Evolutionary conservation across 768 basidiomycete genomes (phyloP), one percentile per base, ranked within the genome.

Genomic region (Leccinum disarticulatum): DNA sequence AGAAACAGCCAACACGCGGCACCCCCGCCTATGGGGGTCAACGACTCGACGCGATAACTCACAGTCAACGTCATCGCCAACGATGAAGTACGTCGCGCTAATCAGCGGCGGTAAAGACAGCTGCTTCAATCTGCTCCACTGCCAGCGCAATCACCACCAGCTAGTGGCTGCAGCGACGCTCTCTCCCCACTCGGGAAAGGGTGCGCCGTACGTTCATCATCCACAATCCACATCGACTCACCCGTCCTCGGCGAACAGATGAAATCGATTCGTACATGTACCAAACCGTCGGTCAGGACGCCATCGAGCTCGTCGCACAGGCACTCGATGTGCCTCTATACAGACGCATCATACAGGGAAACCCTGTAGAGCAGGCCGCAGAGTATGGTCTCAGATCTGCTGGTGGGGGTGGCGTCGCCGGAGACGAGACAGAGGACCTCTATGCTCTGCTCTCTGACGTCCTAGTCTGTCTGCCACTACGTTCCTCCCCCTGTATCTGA

Each of bases 181-280:
- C 47, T 82, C 91, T 11, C 97, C 97, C 22, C 84, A 81, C 62
- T 76, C 80, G 59, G 95, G 93, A 66, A 90, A 88, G 85, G 95
- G 96, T 95, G 19, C 43, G 57, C 31, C 64, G 96, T 94, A 19
- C 48, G 54, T 61, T 28, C 64, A 27, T 27, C 55, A 43, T 47
- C 31, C 60, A 25, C 59, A 27, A 25, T 15, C 50, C 52, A 4
- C 14, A 22, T 9, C 35, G 2, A 47, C 59, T 59, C 57, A 63
- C 64, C 35, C 30, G 58, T 56, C 19, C n/a, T 19, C 54, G 25
- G 41, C 31, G n/a, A 11, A 35, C 73, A 97, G 97, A 98, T 80
- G 97, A 99, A 79, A 85, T 98, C 68, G 95, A 99, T 74, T 98
- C 95, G 25, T 98, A 94, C 77, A 81, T 99, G 73, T 99, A 98